A percentile compares a stretch with the other conserved stretches of the same genome.
phyloP scores from a whole-genome alignment of 768 basidiomycete genomes.

The Sporobolomyces roseus region DNA sequence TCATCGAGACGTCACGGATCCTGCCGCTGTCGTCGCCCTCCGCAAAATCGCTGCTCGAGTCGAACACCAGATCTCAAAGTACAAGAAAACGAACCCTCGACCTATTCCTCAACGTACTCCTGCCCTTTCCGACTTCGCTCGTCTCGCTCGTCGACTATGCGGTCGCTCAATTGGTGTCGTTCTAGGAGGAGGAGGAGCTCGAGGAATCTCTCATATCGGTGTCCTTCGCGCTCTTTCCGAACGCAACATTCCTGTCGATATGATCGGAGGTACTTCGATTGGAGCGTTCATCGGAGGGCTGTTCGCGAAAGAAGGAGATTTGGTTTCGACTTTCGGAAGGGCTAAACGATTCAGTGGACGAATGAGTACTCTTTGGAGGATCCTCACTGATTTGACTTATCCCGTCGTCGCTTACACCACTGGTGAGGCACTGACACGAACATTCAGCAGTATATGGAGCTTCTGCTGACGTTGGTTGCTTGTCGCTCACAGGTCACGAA shows the following conservation, averaged over 20 bases:
- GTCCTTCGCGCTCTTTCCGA: constrained; percentile 87
- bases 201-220: constrained; percentile 81
- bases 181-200: constrained; percentile 93
- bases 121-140: constrained; percentile 84
- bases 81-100: constrained; percentile 64
- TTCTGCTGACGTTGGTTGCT: background rate
- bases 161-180: constrained; percentile 91
- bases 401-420: constrained; percentile 91
- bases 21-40: constrained; percentile 59
- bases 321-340: constrained; percentile 76
- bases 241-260: constrained; percentile 85
- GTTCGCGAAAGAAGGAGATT: constrained; percentile 89
- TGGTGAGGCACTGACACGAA: constrained; percentile 47
- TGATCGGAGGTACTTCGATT: constrained; percentile 66
- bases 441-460: background rate
- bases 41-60: constrained; percentile 91
- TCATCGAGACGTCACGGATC: constrained; percentile 54
- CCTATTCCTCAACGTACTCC: constrained; percentile 47
- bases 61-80: constrained; percentile 80
- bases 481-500: constrained; percentile 66
- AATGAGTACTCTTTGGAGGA: constrained; percentile 91
- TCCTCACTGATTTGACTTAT: constrained; percentile 84
- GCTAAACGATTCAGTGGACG: constrained; percentile 82
- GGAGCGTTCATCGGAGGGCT: constrained; percentile 88
- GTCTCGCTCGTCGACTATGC: constrained; percentile 83